Percentiles rank a stretch among this genome's conserved stretches.
Evolutionary conservation across 495 filamentous ascomycete species (phyloP).

Genomic region (Acidiella bohemica): DNA sequence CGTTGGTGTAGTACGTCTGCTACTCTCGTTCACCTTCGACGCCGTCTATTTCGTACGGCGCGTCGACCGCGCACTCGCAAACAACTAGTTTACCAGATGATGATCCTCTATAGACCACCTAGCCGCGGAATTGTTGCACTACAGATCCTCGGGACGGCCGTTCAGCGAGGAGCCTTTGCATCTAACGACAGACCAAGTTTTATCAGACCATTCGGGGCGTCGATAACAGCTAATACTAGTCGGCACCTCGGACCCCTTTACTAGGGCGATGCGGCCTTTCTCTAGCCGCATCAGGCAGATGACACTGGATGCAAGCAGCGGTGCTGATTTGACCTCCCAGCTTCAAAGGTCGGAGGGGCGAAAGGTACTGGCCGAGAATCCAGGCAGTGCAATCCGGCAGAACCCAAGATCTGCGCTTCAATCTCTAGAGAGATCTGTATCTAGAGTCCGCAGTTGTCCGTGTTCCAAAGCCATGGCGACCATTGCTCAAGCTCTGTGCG

Average conservation of each 20-base stretch:
- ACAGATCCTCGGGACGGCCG: background rate
- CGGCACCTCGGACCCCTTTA: background rate
- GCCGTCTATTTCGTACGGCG: background rate
- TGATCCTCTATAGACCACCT: conserved; percentile 1
- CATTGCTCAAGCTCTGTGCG: too few species aligned
- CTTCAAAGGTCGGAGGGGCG: too few species aligned
- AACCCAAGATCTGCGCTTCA: too few species aligned
- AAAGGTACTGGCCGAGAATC: too few species aligned
- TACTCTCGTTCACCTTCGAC: background rate
- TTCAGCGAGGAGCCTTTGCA: conserved; percentile 3
- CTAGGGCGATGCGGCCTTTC: too few species aligned
- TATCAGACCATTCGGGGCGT: background rate
- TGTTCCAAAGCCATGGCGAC: too few species aligned
- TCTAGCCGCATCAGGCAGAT: too few species aligned
- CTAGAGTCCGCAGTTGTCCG: too few species aligned
- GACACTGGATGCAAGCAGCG: too few species aligned
- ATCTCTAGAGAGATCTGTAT: too few species aligned
- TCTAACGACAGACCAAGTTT: background rate
- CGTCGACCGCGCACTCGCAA: background rate
- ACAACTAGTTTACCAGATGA: conserved; percentile 1
- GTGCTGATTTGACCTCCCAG: too few species aligned
- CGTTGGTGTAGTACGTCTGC: background rate
- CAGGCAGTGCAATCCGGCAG: too few species aligned
- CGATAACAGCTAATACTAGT: background rate
- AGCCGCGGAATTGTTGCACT: background rate